Conservation (phyloP, 1,284 basidiomycete species). For the Trametes sp. region DNA sequence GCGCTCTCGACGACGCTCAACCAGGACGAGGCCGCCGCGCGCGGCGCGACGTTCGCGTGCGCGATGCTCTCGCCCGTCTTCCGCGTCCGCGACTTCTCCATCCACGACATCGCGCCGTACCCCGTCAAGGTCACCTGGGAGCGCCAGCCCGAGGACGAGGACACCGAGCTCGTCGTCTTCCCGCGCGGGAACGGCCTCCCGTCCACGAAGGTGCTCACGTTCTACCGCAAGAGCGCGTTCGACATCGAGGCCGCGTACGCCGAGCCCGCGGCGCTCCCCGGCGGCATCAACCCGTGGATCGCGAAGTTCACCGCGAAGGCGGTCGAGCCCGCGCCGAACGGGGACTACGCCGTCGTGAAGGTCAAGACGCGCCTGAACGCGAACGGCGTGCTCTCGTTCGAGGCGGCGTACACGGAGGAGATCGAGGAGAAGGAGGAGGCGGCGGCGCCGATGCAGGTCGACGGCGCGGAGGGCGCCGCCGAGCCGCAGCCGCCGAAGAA, state of each 20-base stretch:
- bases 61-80: constrained; percentile 95
- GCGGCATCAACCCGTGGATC: constrained; percentile 84
- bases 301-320: constrained; percentile 82
- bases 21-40: constrained; percentile 94
- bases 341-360: constrained; percentile 83
- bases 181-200: constrained; percentile 83
- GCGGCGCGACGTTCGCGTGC: constrained; percentile 93
- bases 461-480: constrained; percentile 53
- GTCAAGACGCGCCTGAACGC: constrained; percentile 88
- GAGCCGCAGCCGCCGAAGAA: constrained; percentile 73
- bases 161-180: constrained; percentile 90
- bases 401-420: constrained; percentile 85
- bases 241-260: constrained; percentile 87
- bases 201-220: constrained; percentile 94
- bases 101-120: constrained; percentile 86
- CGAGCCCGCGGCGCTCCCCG: constrained; percentile 74
- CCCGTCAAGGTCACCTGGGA: constrained; percentile 91
- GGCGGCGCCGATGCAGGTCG: constrained; percentile 73
- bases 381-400: constrained; percentile 88
- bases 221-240: constrained; percentile 88
- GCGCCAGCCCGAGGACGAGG: constrained; percentile 78
- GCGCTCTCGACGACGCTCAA: constrained; percentile 88
- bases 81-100: constrained; percentile 92
- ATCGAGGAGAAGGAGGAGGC: constrained; percentile 80
- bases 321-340: constrained; percentile 71